Evolutionary conservation across 2,329 filamentous ascomycete species (phyloP).

Genomic region (Fusarium heterosporum): DNA sequence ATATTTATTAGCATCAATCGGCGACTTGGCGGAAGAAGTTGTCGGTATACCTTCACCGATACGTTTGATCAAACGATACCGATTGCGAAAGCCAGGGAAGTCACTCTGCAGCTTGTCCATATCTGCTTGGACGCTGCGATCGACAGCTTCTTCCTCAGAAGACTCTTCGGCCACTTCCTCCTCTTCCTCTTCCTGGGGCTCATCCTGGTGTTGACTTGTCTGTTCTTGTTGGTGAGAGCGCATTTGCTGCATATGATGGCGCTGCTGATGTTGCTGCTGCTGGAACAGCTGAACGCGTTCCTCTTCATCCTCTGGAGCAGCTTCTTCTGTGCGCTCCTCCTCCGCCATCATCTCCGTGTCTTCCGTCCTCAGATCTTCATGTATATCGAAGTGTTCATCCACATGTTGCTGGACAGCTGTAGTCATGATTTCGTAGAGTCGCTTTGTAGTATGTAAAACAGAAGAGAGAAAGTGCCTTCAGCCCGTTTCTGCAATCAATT

Average conservation of each 20-base stretch:
- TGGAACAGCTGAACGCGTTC: constrained; percentile 45
- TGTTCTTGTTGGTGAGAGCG: constrained; percentile 33
- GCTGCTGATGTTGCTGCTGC: constrained; percentile 38
- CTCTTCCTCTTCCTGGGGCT: constrained; percentile 52
- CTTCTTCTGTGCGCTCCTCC: constrained; percentile 50
- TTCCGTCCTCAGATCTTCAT: constrained; percentile 63
- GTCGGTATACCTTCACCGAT: constrained; percentile 85
- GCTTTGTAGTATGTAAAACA: constrained; percentile 9
- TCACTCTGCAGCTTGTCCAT: constrained; percentile 86
- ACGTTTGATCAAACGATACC: constrained; percentile 91
- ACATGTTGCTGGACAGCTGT: constrained; percentile 44
- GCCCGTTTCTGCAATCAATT: not conserved
- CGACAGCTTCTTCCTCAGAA: constrained; percentile 72
- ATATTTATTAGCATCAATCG: constrained; percentile 21
- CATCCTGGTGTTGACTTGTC: constrained; percentile 23
- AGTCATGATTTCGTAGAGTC: constrained; percentile 37
- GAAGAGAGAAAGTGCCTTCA: not conserved
- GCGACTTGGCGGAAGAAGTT: not conserved
- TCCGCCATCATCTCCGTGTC: constrained; percentile 64
- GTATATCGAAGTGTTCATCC: constrained; percentile 60
- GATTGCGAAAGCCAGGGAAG: constrained; percentile 85
- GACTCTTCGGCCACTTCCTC: constrained; percentile 57
- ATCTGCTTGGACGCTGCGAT: constrained; percentile 80
- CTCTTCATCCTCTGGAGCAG: constrained; percentile 39
- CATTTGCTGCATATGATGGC: constrained; percentile 30